phyloP scores from a whole-genome alignment of 1,284 basidiomycete species.

The Puccinia triticina region DNA sequence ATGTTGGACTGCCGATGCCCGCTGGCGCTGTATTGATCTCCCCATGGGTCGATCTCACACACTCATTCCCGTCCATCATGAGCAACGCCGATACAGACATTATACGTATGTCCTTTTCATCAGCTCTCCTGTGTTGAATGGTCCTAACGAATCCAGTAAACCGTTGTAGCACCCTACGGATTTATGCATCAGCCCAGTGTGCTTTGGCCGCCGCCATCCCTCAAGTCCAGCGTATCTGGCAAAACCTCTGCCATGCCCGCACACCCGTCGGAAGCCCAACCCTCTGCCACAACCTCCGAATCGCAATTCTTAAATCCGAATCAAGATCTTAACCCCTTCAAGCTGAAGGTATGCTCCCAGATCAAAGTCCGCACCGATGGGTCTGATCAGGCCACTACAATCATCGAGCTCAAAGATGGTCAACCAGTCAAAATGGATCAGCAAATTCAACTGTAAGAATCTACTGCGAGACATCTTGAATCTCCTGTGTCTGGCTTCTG shows the following conservation, averaged over 20 bases:
- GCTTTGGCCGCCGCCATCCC: conserved; percentile 81
- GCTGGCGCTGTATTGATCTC: conserved; percentile 68
- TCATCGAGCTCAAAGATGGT: conserved; percentile 53
- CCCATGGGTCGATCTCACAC: conserved; percentile 85
- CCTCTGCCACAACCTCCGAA: conserved; percentile 7
- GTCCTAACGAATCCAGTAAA: neutral
- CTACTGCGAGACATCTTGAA: neutral
- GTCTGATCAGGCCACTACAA: conserved; percentile 18
- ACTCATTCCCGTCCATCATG: conserved; percentile 87
- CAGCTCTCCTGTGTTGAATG: conserved; percentile 64
- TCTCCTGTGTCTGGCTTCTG: neutral
- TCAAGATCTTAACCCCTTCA: conserved; percentile 31
- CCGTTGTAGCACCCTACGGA: conserved; percentile 54
- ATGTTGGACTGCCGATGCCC: conserved; percentile 77
- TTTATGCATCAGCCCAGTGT: conserved; percentile 72
- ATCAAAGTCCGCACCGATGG: conserved; percentile 50
- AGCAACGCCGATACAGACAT: conserved; percentile 75
- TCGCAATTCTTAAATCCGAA: neutral
- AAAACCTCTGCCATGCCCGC: neutral
- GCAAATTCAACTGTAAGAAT: conserved; percentile 52
- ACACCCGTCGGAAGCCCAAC: neutral
- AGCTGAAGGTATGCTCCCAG: conserved; percentile 21
- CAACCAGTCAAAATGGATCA: conserved; percentile 53
- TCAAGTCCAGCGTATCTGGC: neutral
- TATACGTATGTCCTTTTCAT: conserved; percentile 66